A percentile compares a stretch with the other conserved stretches of the same genome.
Evolutionary conservation across 164 flowering plant species (phyloP).

Genomic region (Kalanchoe fedtschenkoi): DNA sequence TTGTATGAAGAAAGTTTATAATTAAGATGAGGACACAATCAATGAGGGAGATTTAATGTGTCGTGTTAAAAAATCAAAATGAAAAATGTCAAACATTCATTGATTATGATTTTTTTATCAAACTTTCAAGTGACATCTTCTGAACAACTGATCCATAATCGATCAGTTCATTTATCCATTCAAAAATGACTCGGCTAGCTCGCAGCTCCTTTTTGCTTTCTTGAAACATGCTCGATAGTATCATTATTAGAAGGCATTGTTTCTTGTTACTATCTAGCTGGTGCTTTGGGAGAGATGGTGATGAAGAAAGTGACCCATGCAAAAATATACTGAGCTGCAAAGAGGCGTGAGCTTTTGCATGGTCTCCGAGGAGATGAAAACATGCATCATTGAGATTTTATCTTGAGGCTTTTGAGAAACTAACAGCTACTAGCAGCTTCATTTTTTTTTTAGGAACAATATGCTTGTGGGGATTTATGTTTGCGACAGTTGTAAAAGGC

Average conservation of each 20-base stretch:
- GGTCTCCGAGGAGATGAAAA: slow-evolving; percentile 4
- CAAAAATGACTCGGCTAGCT: too few species aligned
- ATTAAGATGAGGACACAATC: too few species aligned
- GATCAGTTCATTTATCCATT: too few species aligned
- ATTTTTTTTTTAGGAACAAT: neutral
- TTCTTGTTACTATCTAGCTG: too few species aligned
- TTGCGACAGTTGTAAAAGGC: neutral
- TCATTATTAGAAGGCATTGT: neutral
- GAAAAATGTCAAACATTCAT: too few species aligned
- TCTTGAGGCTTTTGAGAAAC: slow-evolving; percentile 3
- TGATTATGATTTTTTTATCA: too few species aligned
- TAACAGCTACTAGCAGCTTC: too few species aligned
- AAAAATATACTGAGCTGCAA: neutral
- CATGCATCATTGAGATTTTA: slow-evolving; percentile 4
- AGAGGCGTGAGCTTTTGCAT: neutral
- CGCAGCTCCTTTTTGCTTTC: neutral
- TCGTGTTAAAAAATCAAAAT: too few species aligned
- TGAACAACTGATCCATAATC: too few species aligned
- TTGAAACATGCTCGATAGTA: neutral
- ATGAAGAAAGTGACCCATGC: slow-evolving; percentile 1
- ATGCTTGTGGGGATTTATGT: neutral
- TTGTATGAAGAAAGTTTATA: too few species aligned
- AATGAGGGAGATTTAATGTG: too few species aligned
- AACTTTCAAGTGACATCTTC: too few species aligned
- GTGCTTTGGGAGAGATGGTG: neutral